A percentile compares a stretch with the other conserved stretches of the same genome.
Evolutionary conservation across 2,329 filamentous ascomycete genomes (phyloP).

Genomic region (Pyricularia sp.): DNA sequence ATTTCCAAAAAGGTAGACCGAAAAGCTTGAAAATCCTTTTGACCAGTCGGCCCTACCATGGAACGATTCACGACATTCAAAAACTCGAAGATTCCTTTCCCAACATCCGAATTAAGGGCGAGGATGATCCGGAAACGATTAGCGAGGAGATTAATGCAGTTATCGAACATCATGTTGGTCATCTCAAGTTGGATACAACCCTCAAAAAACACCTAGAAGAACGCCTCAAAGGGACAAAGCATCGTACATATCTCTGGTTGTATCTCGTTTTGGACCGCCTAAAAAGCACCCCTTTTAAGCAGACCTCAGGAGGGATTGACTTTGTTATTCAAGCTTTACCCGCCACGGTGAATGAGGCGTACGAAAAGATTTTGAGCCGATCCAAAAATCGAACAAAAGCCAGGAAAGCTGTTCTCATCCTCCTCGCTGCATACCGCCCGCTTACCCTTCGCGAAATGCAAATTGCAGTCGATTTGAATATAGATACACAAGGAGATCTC

Average conservation of each 20-base stretch:
- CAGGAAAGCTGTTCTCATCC: constrained; percentile 14
- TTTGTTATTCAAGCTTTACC: constrained; percentile 13
- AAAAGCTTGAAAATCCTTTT: constrained; percentile 4
- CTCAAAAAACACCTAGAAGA: constrained; percentile 10
- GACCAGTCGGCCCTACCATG: constrained; percentile 7
- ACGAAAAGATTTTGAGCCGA: constrained; percentile 11
- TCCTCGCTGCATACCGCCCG: constrained; percentile 17
- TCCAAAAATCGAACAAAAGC: constrained; percentile 9
- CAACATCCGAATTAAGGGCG: constrained; percentile 7
- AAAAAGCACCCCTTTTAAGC: constrained; percentile 4
- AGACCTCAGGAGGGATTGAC: constrained; percentile 9
- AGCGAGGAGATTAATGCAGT: constrained; percentile 6
- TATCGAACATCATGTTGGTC: constrained; percentile 6
- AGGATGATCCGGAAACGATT: constrained; percentile 7
- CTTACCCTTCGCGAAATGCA: constrained; percentile 20
- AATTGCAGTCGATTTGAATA: constrained; percentile 13
- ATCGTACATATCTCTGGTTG: constrained; percentile 29
- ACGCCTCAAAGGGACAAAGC: constrained; percentile 10
- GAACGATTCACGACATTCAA: constrained; percentile 6
- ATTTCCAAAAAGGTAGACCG: neutral
- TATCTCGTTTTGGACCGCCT: constrained; percentile 21
- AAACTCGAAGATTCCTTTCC: neutral
- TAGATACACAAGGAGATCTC: constrained; percentile 7
- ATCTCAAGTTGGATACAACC: neutral
- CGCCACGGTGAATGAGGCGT: constrained; percentile 12